Base-by-base conservation (phyloP, 1,284 basidiomycete species). In the Cryptococcus sp. region DNA sequence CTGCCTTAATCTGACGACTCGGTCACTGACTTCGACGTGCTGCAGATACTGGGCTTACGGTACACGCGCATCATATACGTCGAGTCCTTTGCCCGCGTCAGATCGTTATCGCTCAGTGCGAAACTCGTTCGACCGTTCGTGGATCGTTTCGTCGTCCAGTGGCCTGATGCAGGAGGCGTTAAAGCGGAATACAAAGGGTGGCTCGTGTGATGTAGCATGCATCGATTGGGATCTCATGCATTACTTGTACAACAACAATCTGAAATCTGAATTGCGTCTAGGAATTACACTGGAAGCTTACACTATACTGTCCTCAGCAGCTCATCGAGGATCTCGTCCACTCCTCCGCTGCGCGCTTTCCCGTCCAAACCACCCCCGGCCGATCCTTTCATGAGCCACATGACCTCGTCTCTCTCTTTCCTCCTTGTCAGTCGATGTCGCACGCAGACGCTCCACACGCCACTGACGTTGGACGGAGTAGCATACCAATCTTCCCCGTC, bases 21-120 rank as follows among this genome's bases (percentile, higher is more conserved):
- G 49, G 55, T 55, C 3, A 20, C 25, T 31, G 25, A n/a, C 19
- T 15, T 19, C 35, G 16, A 20, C 17, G 39, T 7, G 38, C 50
- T 19, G 38, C 73, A 95, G 92, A 81, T 95, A 59, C 70, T 95
- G 27, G 89, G 88, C 8, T 75, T 93, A 13, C 80, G 82, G 17
- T 84, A 88, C 2, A 90, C 95, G 1, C 82, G 81, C 47, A 76
- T 93, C 27, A 85, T 99, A 56, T 99, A 98, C 75, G 82, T 98
- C 46, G 96, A 99, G 77, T 94, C 93, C 0, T 96, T 96, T 73
- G 93, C 96, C 6, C 87, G 96, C 16, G 93, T 97, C 6, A 82
- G 80, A 31, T 83, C 84, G 0, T 82, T 98, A 19, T 95, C 91
- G 15, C 81, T 97, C 17, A 92, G 93, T 22, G 95, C 88, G 25